Conservation (phyloP, 805 yeast species). For the Wickerhamiella azymoides region DNA sequence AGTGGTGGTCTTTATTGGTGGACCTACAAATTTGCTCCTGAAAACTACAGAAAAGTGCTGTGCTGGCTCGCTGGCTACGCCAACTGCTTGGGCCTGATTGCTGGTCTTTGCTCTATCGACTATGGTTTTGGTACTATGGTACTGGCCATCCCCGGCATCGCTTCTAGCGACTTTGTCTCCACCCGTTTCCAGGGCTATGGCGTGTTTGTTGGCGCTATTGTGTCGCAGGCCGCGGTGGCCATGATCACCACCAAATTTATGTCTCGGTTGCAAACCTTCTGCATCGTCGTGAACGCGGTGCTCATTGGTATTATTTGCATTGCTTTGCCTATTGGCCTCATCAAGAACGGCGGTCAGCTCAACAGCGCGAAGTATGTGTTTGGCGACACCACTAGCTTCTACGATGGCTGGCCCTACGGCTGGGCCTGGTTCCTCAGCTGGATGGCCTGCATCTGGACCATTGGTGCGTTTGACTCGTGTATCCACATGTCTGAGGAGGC, state of each 20-base stretch:
- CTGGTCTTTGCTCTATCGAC: conserved; percentile 53
- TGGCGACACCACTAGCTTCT: conserved; percentile 35
- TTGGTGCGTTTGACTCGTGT: conserved; percentile 59
- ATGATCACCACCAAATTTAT: conserved; percentile 43
- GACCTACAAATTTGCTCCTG: conserved; percentile 56
- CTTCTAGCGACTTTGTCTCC: conserved; percentile 28
- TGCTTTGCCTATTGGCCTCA: conserved; percentile 47
- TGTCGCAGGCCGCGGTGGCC: conserved; percentile 39
- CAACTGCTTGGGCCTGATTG: conserved; percentile 51
- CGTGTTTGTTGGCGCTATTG: conserved; percentile 46
- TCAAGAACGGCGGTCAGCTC: conserved; percentile 23
- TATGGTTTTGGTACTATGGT: conserved; percentile 59
- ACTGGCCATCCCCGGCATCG: conserved; percentile 26
- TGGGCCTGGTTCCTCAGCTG: conserved; percentile 41
- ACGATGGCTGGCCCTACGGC: conserved; percentile 42
- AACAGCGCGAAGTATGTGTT: conserved; percentile 42
- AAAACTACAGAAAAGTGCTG: conserved; percentile 34
- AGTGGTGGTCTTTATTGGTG: conserved; percentile 64
- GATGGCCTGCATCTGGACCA: conserved; percentile 64
- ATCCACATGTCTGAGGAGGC: conserved; percentile 67
- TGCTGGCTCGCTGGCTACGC: conserved; percentile 54
- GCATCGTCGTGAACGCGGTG: conserved; percentile 40
- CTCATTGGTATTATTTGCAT: conserved; percentile 43
- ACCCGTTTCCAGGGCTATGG: conserved; percentile 47
- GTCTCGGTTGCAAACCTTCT: conserved; percentile 45